Conservation (phyloP, 2,329 filamentous ascomycete genomes). For the Calonectria leucothoes region DNA sequence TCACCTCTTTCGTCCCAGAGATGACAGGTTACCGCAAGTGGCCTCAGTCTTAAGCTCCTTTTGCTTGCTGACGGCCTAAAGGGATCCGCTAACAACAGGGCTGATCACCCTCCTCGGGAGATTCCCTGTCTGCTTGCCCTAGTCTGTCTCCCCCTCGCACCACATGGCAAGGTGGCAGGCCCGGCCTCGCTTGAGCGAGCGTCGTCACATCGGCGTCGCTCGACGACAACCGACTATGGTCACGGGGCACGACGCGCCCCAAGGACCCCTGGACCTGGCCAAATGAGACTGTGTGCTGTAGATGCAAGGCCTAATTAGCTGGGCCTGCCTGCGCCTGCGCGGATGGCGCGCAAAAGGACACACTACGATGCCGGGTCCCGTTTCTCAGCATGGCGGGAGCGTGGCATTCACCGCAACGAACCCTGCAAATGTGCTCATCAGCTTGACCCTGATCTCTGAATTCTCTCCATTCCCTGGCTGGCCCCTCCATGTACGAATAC, state of each 20-base stretch:
- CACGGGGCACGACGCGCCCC: background rate
- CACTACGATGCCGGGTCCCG: background rate
- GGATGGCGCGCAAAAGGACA: background rate
- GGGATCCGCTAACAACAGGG: constrained; percentile 3
- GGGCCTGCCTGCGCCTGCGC: background rate
- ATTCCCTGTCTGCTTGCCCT: background rate
- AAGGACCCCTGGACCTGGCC: background rate
- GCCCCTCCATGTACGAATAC: background rate
- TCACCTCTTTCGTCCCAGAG: background rate
- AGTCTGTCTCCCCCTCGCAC: background rate
- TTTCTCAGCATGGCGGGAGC: background rate
- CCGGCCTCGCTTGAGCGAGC: background rate
- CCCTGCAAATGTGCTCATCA: background rate
- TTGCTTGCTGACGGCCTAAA: background rate
- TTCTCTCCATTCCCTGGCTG: background rate
- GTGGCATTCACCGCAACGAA: background rate
- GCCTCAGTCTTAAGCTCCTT: background rate
- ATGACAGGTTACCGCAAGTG: background rate
- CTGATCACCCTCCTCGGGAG: constrained; percentile 4
- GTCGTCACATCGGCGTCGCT: background rate
- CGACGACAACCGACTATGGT: background rate
- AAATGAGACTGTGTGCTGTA: constrained; percentile 2
- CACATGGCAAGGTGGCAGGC: constrained; percentile 9
- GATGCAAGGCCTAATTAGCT: constrained; percentile 3
- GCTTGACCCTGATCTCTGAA: background rate